These are phyloP conservation scores for Mortierella sp. DNA, from an alignment of 371 early-diverging fungal genomes.

Conservation along the genomic window DNA sequence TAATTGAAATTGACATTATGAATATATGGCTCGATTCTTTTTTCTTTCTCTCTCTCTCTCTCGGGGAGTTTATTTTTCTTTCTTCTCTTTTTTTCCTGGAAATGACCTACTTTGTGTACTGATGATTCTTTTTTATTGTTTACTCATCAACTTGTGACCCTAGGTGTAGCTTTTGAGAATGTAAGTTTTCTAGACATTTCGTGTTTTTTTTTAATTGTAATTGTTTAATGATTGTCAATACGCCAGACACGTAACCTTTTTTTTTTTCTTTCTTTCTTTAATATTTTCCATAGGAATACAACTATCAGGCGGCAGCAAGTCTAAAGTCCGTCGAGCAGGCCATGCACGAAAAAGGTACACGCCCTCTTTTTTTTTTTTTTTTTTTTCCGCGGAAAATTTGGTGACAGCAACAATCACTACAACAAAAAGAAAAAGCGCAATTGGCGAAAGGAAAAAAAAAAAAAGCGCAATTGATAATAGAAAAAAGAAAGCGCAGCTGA, in stretches of 20 bases:
- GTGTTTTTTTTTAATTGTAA: neutral
- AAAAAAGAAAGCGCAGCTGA: no score
- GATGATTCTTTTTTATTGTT: neutral
- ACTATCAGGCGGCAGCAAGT: slow-evolving; percentile 52
- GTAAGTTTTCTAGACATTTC: slow-evolving; percentile 55
- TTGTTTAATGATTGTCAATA: slow-evolving; percentile 3
- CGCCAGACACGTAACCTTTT: neutral
- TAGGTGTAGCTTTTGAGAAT: slow-evolving; percentile 75
- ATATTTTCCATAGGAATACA: slow-evolving; percentile 37
- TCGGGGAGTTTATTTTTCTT: no score
- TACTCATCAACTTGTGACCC: neutral
- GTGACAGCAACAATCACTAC: neutral
- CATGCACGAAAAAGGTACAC: slow-evolving; percentile 53
- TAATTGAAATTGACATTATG: no score
- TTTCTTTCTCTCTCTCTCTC: slow-evolving; percentile 13
- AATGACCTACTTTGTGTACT: no score
- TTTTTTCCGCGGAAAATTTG: neutral
- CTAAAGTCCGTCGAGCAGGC: slow-evolving; percentile 53
- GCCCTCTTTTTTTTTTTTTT: neutral
- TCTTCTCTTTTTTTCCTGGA: no score
- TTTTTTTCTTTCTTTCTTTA: neutral
- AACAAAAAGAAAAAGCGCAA: neutral
- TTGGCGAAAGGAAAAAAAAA: neutral
- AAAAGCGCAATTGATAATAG: no score
- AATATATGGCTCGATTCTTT: no score